Percentiles rank a stretch among this genome's conserved stretches.
Evolutionary conservation across 2,329 filamentous ascomycete species (phyloP).

Genomic region (Paracorniculantispora psalliotae): DNA sequence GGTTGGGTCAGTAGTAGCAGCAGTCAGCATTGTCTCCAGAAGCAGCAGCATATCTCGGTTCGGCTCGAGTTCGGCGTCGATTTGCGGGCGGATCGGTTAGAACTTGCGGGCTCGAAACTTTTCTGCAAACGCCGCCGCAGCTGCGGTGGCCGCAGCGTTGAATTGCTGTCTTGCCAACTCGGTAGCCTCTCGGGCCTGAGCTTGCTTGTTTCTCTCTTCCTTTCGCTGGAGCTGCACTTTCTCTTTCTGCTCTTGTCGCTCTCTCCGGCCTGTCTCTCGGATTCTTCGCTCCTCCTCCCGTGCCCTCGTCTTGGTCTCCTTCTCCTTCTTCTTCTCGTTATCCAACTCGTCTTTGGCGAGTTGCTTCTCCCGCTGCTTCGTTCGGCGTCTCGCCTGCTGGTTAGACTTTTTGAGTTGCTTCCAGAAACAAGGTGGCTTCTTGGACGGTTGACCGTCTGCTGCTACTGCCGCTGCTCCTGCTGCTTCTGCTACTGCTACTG

Average conservation of each 20-base stretch:
- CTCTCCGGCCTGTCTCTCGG: background rate
- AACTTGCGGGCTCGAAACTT: background rate
- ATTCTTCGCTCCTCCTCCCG: background rate
- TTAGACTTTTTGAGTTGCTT: background rate
- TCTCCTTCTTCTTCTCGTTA: background rate
- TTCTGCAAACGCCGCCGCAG: background rate
- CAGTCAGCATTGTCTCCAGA: conserved; percentile 13
- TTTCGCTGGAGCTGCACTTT: background rate
- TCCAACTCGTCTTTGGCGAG: conserved; percentile 7
- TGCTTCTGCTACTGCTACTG: conserved; percentile 12
- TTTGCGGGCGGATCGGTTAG: background rate
- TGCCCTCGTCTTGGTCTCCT: background rate
- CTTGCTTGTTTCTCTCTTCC: background rate
- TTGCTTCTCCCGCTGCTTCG: conserved; percentile 1
- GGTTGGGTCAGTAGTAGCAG: background rate
- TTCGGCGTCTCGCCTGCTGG: background rate
- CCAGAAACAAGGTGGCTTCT: background rate
- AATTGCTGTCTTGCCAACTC: background rate
- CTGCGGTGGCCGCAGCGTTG: background rate
- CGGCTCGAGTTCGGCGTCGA: background rate
- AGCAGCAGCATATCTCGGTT: background rate
- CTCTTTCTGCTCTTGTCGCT: background rate
- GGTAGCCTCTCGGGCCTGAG: background rate
- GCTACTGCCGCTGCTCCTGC: background rate
- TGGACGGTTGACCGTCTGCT: conserved; percentile 7